Conservation (phyloP, 768 basidiomycete genomes). For the Tylopilus plumbeoviolaceoides region DNA sequence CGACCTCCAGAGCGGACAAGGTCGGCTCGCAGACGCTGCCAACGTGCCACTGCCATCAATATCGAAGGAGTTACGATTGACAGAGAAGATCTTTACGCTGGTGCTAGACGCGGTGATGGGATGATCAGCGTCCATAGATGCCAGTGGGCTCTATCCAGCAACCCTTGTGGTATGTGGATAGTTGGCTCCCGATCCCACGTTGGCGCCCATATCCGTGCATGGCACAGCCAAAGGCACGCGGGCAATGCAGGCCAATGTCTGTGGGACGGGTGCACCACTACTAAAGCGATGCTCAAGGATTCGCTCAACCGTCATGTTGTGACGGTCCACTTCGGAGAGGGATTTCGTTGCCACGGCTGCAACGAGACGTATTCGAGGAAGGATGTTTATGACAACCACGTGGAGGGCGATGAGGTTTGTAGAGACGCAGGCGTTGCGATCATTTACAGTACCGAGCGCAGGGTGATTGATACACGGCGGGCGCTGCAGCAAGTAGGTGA, state of each 20-base stretch:
- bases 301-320: no score
- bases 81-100: neutral
- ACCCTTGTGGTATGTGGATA: slow-evolving; percentile 12
- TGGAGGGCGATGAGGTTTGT: slow-evolving; percentile 2
- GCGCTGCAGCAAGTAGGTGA: slow-evolving; percentile 6
- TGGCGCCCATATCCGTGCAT: slow-evolving; percentile 7
- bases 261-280: no score
- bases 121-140: slow-evolving; percentile 8
- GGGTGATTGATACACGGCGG: neutral
- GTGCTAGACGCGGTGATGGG: neutral
- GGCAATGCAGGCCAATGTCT: no score
- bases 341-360: no score
- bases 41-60: neutral
- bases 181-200: neutral
- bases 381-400: slow-evolving; percentile 6
- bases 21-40: neutral
- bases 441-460: slow-evolving; percentile 1
- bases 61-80: slow-evolving; percentile 4
- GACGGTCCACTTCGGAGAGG: no score
- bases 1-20: neutral
- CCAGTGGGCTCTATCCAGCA: neutral
- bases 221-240: neutral
- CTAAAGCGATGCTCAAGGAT: no score
- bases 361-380: neutral
- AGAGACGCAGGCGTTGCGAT: neutral